Base-by-base conservation (phyloP, 305 asterid species). In the Fraxinus paxiana region DNA sequence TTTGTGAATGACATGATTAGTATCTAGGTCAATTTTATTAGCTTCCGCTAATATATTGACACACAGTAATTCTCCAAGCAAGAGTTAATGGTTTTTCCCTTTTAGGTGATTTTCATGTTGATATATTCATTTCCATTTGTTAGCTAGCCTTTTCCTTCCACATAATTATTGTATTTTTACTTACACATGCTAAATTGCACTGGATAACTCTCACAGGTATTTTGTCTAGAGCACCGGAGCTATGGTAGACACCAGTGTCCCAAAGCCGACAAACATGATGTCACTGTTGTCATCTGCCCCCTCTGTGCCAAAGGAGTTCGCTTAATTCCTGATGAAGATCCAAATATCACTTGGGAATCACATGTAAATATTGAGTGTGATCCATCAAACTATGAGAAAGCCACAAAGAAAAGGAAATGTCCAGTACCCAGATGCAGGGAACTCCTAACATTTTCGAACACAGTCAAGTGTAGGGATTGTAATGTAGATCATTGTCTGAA, bases 321-420 rank as follows among this genome's bases (percentile, higher is more conserved):
- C 70, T 79, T 95, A 67, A 88, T 89, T 59, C 94, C 93, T 1
- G 92, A 91, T 69, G 97, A 94, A 86, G 90, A 95, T 84, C 98
- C 99, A 0, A 95, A 95, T 48, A 91, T 95, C 33, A 93, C 97
- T 3, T 95, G 99, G 99, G 98, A 95, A 85, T 91, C 98, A 4
- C 99, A 95, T 82, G 95, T 95, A 24, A 95, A 95, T 87, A 84
- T 87, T 5, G 99, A 94, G 3, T 95, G 99, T 63, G 97, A 95
- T 82, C 98, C 99, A 43, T 90, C 99, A 56, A 92, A 94, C 90
- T 94, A 89, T n/a, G 97, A 90, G 9, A 92, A 87, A 82, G 90
- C 86, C 86, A 94, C 96, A 5, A 93, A 95, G 88, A 95, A 94
- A 85, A 90, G 86, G 82, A 95, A 90, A 90, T 95, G 99, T 77